Base-by-base conservation (phyloP, 1,284 basidiomycete genomes). In the Malassezia dermatis region DNA sequence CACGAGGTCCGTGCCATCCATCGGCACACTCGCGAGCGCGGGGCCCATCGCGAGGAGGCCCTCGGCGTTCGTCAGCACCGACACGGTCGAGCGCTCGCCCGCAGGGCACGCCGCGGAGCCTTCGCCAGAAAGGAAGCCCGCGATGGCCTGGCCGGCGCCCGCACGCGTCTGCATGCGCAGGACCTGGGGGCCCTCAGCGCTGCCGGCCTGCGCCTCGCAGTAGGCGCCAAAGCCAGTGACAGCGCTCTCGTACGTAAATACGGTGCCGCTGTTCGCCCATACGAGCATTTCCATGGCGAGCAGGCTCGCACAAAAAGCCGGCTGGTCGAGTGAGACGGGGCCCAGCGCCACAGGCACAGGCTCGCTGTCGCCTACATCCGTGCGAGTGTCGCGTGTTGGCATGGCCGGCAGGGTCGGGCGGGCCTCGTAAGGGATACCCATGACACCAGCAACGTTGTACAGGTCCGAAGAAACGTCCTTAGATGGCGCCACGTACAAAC, bases 61-160 rank as follows among this genome's bases (percentile, higher is more conserved):
- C 27, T 59, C 45, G 19, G 69, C 70, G 53, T 74, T 73, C 58
- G 66, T 69, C 48, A 72, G 60, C 26, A 67, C 70, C 28, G 65
- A 63, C 43, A 73, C 69, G 26, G 63, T 57, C 53, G 62, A 62
- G 50, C 56, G 56, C 28, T 49, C 49, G 19, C 19, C 51, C 13
- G 57, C 56, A 42, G 62, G 58, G 26, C 56, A 56, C n/a, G 59
- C 62, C 23, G 61, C 60, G 10, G 50, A 55, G 28, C 59, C 58
- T 46, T 61, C 61, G 50, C 58, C 60, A 35, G 64, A 53, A 27
- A 74, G 57, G 58, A 69, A 74, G 48, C 71, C 71, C 11, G 64
- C 59, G 53, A 74, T 65, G 50, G 71, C 67, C 48, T 52, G 63
- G 39, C 63, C 70, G 21, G 71, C 98, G 35, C 93, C 94, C 3